These are phyloP conservation scores for Yamadazyma songkhlaensis DNA, from an alignment of 1,139 yeast genomes.

Conservation along the genomic window DNA sequence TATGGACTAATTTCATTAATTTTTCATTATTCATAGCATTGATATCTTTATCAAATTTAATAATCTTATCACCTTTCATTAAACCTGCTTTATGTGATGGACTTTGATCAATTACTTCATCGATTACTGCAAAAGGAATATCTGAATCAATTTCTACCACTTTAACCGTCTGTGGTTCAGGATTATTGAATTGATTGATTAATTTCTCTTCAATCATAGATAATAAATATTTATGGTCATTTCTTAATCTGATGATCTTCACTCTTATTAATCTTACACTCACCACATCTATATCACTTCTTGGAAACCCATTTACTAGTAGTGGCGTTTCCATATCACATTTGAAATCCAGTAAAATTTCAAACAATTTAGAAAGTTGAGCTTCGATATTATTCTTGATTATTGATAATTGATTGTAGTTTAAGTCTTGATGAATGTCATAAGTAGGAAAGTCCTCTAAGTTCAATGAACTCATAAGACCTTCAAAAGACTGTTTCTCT, in stretches of 20 bases:
- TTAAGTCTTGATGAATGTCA: constrained; percentile 14
- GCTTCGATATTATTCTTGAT: constrained; percentile 32
- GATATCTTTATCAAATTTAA: constrained; percentile 48
- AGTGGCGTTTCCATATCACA: constrained; percentile 66
- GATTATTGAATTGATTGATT: constrained; percentile 35
- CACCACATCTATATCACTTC: constrained; percentile 79
- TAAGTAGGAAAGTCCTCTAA: constrained; percentile 14
- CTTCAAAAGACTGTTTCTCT: constrained; percentile 24
- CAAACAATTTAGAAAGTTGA: constrained; percentile 31
- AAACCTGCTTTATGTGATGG: constrained; percentile 48
- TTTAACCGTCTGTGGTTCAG: background rate
- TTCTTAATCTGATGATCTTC: constrained; percentile 62
- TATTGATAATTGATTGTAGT: constrained; percentile 26
- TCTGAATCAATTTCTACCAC: constrained; percentile 2
- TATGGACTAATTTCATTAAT: constrained; percentile 35
- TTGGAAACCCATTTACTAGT: constrained; percentile 78
- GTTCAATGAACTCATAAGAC: constrained; percentile 40
- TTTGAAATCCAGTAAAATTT: constrained; percentile 29
- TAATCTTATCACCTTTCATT: constrained; percentile 45
- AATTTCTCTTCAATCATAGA: constrained; percentile 47
- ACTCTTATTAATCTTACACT: constrained; percentile 61
- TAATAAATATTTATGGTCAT: constrained; percentile 59
- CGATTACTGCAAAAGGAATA: constrained; percentile 59
- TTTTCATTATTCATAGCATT: constrained; percentile 52
- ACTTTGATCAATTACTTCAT: constrained; percentile 44